Percentiles rank a stretch among this genome's conserved stretches.
Conservation (phyloP, 78 protist genomes). For the Anaeramoeba ignava region DNA sequence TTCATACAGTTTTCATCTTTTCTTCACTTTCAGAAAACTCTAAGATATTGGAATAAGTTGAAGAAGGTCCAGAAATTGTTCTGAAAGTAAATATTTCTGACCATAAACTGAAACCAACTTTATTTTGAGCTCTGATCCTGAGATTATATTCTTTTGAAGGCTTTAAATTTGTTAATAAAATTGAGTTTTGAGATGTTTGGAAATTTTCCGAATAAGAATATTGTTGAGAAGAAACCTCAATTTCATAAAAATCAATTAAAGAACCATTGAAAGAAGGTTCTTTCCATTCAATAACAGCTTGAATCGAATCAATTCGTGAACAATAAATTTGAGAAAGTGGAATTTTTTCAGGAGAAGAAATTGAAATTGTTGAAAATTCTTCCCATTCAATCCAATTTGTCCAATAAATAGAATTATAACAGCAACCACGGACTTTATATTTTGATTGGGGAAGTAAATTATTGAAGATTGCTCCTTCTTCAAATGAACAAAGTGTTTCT, state of each 20-base stretch:
- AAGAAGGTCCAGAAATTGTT: background rate
- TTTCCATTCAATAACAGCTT: background rate
- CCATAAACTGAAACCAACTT: background rate
- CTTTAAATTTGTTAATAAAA: background rate
- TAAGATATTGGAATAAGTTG: background rate
- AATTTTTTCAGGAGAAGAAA: background rate
- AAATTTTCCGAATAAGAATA: background rate
- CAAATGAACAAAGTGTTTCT: background rate
- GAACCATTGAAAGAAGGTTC: background rate
- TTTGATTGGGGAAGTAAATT: background rate
- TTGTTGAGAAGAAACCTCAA: background rate
- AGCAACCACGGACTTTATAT: background rate
- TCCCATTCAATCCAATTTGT: background rate
- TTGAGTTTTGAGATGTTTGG: background rate
- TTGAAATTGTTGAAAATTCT: background rate
- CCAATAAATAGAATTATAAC: background rate
- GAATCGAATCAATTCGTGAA: background rate
- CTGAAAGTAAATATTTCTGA: background rate
- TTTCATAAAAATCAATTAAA: background rate
- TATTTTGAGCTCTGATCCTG: background rate
- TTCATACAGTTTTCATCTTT: no score
- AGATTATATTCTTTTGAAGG: background rate
- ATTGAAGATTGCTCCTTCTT: background rate
- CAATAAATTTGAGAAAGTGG: background rate
- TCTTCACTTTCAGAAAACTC: no score